Evolutionary conservation across 2,329 filamentous ascomycete genomes (phyloP).

Genomic region (Fusarium sp.): DNA sequence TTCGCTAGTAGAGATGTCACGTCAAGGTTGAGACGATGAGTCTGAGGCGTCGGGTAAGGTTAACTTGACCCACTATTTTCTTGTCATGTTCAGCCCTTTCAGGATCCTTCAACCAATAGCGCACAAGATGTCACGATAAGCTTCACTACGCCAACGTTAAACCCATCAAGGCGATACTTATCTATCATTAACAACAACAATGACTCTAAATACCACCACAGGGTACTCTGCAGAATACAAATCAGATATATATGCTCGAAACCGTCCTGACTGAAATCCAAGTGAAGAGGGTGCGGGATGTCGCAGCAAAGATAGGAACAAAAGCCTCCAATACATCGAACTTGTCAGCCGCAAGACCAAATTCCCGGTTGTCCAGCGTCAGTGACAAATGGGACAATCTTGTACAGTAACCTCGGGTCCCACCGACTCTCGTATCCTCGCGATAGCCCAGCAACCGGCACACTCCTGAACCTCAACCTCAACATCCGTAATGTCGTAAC

Average conservation of each 20-base stretch:
- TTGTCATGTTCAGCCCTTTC: constrained; percentile 22
- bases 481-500: neutral
- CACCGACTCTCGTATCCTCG: neutral
- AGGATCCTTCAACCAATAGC: neutral
- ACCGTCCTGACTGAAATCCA: neutral
- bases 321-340: neutral
- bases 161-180: neutral
- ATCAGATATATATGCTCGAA: neutral
- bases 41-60: neutral
- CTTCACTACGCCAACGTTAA: fast-evolving
- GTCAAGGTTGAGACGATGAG: neutral
- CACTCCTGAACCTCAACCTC: neutral
- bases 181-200: neutral
- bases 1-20: neutral
- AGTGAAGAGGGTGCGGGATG: neutral
- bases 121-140: fast-evolving
- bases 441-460: neutral
- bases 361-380: neutral
- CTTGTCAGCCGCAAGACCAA: neutral
- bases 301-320: neutral
- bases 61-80: constrained; percentile 8
- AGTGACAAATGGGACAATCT: neutral
- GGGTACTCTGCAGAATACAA: neutral
- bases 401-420: neutral
- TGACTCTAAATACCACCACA: neutral